Evolutionary conservation across 441 rosid genomes (phyloP), one percentile per base, ranked within the genome.

Genomic region (Viola pubescens): DNA sequence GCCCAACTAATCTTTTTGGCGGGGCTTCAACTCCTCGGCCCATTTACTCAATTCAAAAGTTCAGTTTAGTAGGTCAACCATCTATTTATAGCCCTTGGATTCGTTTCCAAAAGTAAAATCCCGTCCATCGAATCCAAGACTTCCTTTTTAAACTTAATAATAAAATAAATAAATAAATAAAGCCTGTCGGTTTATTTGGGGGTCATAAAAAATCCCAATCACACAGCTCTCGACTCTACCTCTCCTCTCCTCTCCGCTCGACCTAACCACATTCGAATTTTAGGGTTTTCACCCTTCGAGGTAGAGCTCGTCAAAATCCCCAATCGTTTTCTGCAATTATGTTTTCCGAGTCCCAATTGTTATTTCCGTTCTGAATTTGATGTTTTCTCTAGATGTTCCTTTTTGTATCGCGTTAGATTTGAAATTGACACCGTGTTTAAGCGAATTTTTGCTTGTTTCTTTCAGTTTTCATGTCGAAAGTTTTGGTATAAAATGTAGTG

Each of bases 211-310:
- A 48, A 49, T 55, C 52, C 10, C 5, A 26, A 54, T 10, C 7
- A 39, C 46, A 14, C 37, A 5, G 11, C 5, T 4, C 41, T 39
- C 39, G 12, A n/a, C 16, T 8, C 11, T 9, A 13, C 12, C 48
- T 14, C 42, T 7, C 48, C 19, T 12, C 7, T 42, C 13, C 14
- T 48, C 60, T 58, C 26, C n/a, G 6, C 50, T 19, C 11, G 2
- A 0, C 10, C 8, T 6, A 42, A 34, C 48, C 56, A 11, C 34
- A 11, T n/a, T 50, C 34, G 37, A 0, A 48, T 7, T 41, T 65
- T 34, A 42, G 67, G 70, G 67, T 43, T 61, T 53, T 61, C 45
- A 41, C 37, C 26, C 54, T 16, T 59, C 51, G 37, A 66, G 58
- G 71, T 66, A 12, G 1, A 26, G 34, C 34, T 26, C 34, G 34